Conservation (phyloP, 2,329 filamentous ascomycete genomes). For the Ambrosiella xylebori region DNA sequence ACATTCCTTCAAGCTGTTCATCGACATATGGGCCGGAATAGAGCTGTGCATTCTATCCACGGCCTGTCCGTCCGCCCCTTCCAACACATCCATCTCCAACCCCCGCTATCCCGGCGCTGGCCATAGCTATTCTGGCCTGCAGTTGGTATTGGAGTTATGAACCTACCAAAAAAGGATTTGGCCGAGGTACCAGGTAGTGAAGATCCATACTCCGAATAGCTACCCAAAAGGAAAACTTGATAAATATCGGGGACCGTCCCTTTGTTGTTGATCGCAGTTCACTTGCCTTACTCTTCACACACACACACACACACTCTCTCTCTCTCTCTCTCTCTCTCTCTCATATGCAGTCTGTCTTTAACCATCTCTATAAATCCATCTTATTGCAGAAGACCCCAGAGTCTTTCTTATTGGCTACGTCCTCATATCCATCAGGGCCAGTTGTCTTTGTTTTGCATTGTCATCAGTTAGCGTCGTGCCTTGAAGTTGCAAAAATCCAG, state of each 20-base stretch:
- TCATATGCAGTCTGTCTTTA: background rate
- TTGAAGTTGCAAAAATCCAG: background rate
- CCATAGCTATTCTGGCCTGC: background rate
- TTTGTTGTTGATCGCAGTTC: background rate
- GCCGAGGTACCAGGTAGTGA: background rate
- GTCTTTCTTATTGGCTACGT: background rate
- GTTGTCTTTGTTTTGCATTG: background rate
- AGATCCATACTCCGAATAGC: background rate
- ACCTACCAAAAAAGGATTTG: background rate
- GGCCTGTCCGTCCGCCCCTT: background rate
- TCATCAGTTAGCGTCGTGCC: background rate
- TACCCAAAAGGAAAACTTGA: background rate
- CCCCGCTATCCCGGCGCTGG: background rate
- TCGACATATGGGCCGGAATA: too few species aligned
- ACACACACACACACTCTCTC: background rate
- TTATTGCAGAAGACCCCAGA: too few species aligned
- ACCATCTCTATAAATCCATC: too few species aligned
- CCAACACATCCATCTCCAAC: background rate
- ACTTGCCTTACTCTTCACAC: background rate
- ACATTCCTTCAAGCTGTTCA: too few species aligned
- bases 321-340: background rate
- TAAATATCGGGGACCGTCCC: background rate
- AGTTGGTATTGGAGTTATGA: background rate
- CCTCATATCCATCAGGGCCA: background rate
- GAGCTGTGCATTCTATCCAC: too few species aligned